These are phyloP conservation scores for Lachnellula suecica DNA, from an alignment of 2,329 filamentous ascomycete genomes.

Conservation along the genomic window DNA sequence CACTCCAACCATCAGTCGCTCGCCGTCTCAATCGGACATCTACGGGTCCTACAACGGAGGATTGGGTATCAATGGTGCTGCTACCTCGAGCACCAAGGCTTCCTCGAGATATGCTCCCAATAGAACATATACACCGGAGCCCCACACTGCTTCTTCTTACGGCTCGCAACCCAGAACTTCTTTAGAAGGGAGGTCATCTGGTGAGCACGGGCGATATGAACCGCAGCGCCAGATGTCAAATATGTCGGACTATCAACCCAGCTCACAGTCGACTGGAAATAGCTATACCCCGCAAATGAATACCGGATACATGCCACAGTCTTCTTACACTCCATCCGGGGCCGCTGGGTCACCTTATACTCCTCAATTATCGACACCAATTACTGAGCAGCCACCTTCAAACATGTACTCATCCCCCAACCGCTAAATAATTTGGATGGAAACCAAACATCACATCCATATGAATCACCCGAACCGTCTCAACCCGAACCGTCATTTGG, in stretches of 20 bases:
- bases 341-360: slow-evolving; percentile 16
- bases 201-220: slow-evolving; percentile 44
- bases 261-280: slow-evolving; percentile 27
- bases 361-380: slow-evolving; percentile 15
- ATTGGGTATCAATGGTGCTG: slow-evolving; percentile 29
- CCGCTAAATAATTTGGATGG: slow-evolving; percentile 19
- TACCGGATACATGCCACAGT: slow-evolving; percentile 18
- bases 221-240: slow-evolving; percentile 39
- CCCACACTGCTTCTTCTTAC: slow-evolving; percentile 22
- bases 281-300: slow-evolving; percentile 23
- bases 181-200: slow-evolving; percentile 46
- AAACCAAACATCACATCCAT: slow-evolving; percentile 10
- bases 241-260: slow-evolving; percentile 37
- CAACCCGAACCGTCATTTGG: slow-evolving; percentile 41
- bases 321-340: slow-evolving; percentile 21
- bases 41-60: slow-evolving; percentile 43
- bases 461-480: slow-evolving; percentile 26
- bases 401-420: slow-evolving; percentile 24
- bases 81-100: slow-evolving; percentile 19
- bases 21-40: slow-evolving; percentile 73
- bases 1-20: slow-evolving; percentile 72
- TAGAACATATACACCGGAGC: slow-evolving; percentile 25
- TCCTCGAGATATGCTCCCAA: slow-evolving; percentile 34
- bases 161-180: slow-evolving; percentile 38
- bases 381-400: slow-evolving; percentile 16